These are phyloP conservation scores for Lactarius tabidus DNA, from an alignment of 768 basidiomycete genomes.

Conservation along the genomic window DNA sequence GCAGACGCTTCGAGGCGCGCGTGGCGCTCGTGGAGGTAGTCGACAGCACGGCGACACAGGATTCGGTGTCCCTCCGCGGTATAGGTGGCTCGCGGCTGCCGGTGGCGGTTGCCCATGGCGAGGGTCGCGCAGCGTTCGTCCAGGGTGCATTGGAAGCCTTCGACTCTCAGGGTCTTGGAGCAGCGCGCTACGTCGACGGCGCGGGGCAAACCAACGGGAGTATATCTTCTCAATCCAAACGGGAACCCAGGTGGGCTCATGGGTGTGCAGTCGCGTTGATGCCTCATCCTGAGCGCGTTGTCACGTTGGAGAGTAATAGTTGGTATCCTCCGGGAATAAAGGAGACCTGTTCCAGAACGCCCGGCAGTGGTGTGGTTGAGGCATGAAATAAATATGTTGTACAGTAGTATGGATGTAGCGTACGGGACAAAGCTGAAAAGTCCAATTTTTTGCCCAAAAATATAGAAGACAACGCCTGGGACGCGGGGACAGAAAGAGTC, in stretches of 20 bases:
- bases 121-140: slow-evolving; percentile 69
- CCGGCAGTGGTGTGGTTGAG: slow-evolving; percentile 51
- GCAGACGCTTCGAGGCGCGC: slow-evolving; percentile 89
- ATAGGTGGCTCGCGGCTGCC: slow-evolving; percentile 90
- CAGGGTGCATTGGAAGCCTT: slow-evolving; percentile 34
- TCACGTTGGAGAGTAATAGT: slow-evolving; percentile 78
- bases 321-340: slow-evolving; percentile 72
- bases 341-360: slow-evolving; percentile 83
- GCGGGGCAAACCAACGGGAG: slow-evolving; percentile 58
- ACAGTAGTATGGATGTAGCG: not conserved
- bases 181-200: slow-evolving; percentile 79
- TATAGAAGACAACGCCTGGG: too few species aligned
- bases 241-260: slow-evolving; percentile 83
- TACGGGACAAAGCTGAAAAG: too few species aligned
- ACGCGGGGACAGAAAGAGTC: too few species aligned
- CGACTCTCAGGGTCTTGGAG: slow-evolving; percentile 51
- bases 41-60: slow-evolving; percentile 46
- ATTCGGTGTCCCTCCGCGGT: slow-evolving; percentile 79
- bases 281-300: slow-evolving; percentile 95
- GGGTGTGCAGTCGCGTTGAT: slow-evolving; percentile 90
- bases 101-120: slow-evolving; percentile 93
- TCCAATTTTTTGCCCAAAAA: too few species aligned
- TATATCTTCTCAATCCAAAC: slow-evolving; percentile 82
- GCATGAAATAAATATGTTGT: not conserved
- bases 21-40: slow-evolving; percentile 77